These are phyloP conservation scores for Cladosporium oxysporum DNA, from an alignment of 2,329 filamentous ascomycete genomes.

Conservation along the genomic window DNA sequence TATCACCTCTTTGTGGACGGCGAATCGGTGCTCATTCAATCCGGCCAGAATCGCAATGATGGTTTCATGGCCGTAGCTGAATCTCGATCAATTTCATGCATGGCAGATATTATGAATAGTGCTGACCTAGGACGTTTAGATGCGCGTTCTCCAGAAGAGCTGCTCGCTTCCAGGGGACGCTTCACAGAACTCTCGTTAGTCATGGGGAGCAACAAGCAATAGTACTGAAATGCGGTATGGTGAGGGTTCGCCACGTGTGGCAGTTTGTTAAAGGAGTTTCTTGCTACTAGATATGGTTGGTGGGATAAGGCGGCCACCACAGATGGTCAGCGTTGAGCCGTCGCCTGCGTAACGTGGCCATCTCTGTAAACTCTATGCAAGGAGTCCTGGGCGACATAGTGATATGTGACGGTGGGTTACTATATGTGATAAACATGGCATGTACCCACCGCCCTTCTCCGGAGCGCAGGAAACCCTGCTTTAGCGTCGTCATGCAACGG, in stretches of 20 bases:
- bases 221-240: background rate
- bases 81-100: background rate
- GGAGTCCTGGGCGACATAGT: background rate
- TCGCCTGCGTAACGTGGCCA: background rate
- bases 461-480: background rate
- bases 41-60: conserved; percentile 21
- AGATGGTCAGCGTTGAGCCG: background rate
- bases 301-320: background rate
- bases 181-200: background rate
- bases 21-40: conserved; percentile 9
- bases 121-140: conserved; percentile 1
- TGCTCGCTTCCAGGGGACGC: background rate
- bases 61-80: background rate
- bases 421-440: background rate
- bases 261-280: background rate
- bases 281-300: background rate
- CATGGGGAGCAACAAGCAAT: background rate
- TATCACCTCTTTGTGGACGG: conserved; percentile 22
- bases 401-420: background rate
- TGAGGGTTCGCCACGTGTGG: background rate
- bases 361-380: background rate
- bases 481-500: background rate
- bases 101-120: background rate
- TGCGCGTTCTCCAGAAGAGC: background rate
- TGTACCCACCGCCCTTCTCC: background rate